Evolutionary conservation across 1,284 basidiomycete species (phyloP), one percentile per base, ranked within the genome.

Genomic region (Puccinia polysora): DNA sequence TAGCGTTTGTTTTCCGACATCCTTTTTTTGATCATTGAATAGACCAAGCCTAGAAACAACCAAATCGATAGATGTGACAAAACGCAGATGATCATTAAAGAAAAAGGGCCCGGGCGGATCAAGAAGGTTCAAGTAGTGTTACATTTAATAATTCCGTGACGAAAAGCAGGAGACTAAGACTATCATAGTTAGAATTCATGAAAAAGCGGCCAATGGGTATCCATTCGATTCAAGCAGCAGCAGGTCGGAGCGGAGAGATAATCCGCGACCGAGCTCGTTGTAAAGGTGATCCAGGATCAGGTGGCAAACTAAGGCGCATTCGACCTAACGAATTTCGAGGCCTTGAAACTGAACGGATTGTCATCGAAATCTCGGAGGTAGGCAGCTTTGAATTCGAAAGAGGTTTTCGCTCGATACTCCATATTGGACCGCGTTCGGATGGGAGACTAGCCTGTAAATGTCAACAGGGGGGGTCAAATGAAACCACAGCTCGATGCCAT

Each of bases 301-400:
- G 65, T 28, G 65, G 65, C n/a, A 67, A 40, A 32, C 65, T 67
- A 23, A 67, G 65, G 28, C 65, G 65, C 65, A 67, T 67, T 8
- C 65, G 65, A 23, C 65, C 65, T n/a, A 67, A 38, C n/a, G 65
- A 67, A 30, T 67, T 67, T 38, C 65, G 50, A 25, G 65, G 65
- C 32, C 65, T 52, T 40, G 65, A 52, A 18, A 40, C 50, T 15
- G 65, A 12, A 28, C 65, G 65, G n/a, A 67, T 43, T 38, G 40
- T 67, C 36, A 53, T 10, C 2, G 65, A 32, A 18, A 67, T 10
- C 50, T 52, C 23, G 34, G 34, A 43, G 23, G 50, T 52, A 67
- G 65, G 40, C 40, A 56, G 30, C 5, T 34, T 56, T 18, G 53
- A 23, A 45, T 55, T 12, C 40, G 53, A 49, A 28, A 50, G 52